Base-by-base conservation (phyloP, 495 filamentous ascomycete species). In the Neurospora intermedia region DNA sequence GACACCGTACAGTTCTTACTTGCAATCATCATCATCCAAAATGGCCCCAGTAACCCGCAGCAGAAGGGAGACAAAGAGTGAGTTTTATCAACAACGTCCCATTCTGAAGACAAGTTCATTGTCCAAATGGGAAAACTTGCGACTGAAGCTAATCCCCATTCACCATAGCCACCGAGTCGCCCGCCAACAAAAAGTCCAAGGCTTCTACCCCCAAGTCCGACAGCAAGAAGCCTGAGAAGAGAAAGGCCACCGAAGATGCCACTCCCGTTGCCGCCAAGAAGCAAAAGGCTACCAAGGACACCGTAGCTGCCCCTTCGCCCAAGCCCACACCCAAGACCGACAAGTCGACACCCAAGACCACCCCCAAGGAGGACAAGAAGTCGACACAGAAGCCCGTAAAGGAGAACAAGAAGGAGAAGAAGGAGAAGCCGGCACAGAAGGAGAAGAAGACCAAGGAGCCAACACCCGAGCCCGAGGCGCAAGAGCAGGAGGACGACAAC, bases 41-140 rank as follows among this genome's bases (percentile, higher is more conserved):
- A 94, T 94, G 92, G 89, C 91, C 42, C 87, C 89, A 70, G 91
- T 91, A 78, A 85, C 87, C 73, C 90, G 89, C 74, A 85, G 84
- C 72, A 92, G 89, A 78, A 93, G 54, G 23, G 54, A 93, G 84
- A 86, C 90, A 79, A 94, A 93, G 85, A 87, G 92, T 92, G 85
- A 71, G 83, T 81, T 40, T 70, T 72, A 72, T 31, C 2, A 31
- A 31, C 35, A 74, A 74, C 42, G 20, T 35, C 27, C 18, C 4
- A n/a, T 38, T 38, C 3, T 48, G 27, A 27, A 0, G 23, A 62
- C 20, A 15, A 15, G 2, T 15, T 23, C 46, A 27, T 54, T 6
- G 54, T 62, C 13, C 54, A 62, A 62, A 31, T 31, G 27, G 27
- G 27, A 23, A 2, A n/a, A 43, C 70, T 62, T 35, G n/a, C 43